Evolutionary conservation across 805 yeast genomes (phyloP).

Genomic region (Lipomyces spencermartinsiae): DNA sequence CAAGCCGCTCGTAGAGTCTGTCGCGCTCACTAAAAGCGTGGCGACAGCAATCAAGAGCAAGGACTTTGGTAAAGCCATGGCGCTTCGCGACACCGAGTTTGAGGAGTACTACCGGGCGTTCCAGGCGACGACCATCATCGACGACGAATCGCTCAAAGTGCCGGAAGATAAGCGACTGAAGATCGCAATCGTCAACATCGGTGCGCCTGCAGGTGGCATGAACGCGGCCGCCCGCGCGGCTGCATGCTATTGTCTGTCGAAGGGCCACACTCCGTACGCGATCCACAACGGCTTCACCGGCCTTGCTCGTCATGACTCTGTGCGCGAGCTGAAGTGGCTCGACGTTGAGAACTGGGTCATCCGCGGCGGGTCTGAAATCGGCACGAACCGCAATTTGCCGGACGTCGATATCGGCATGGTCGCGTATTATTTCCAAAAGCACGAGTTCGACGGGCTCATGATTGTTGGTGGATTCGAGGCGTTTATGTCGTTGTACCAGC

Average conservation of each 20-base stretch:
- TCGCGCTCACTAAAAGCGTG: conserved; percentile 81
- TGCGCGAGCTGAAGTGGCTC: conserved; percentile 76
- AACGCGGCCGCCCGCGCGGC: conserved; percentile 93
- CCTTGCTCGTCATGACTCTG: conserved; percentile 84
- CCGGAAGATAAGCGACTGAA: conserved; percentile 69
- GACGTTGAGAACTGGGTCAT: conserved; percentile 89
- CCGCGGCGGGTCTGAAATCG: conserved; percentile 94
- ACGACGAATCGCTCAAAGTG: conserved; percentile 64
- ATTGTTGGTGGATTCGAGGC: conserved; percentile 98
- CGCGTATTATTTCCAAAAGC: conserved; percentile 91
- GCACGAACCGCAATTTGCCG: conserved; percentile 91
- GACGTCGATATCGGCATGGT: conserved; percentile 83
- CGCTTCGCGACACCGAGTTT: conserved; percentile 86
- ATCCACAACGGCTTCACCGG: conserved; percentile 95
- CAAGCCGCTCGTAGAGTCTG: conserved; percentile 88
- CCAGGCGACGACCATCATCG: conserved; percentile 69
- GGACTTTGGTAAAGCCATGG: conserved; percentile 86
- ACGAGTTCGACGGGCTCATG: conserved; percentile 83
- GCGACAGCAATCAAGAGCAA: conserved; percentile 82
- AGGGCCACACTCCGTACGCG: conserved; percentile 90
- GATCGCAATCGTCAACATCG: conserved; percentile 87
- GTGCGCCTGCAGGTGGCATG: conserved; percentile 98
- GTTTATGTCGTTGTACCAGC: conserved; percentile 80
- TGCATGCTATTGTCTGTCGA: conserved; percentile 82
- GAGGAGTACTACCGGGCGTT: conserved; percentile 79